Evolutionary conservation across 2,329 filamentous ascomycete species (phyloP), one percentile per base, ranked within the genome.

Genomic region (Parastagonospora avenae): DNA sequence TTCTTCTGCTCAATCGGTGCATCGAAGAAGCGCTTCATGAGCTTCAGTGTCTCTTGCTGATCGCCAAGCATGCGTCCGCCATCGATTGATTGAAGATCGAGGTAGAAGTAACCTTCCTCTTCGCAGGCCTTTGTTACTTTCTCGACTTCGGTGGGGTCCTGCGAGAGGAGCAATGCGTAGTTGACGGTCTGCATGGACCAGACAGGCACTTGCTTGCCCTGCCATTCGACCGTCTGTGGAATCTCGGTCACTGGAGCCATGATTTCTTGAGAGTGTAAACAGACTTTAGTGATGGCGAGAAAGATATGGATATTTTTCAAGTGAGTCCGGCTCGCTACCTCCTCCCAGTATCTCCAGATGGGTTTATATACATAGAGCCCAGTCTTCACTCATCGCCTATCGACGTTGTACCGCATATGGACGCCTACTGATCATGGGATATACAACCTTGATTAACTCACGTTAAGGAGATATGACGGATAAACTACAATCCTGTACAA

Each of bases 1-100:
- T 83, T 84, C 78, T 84, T 84, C 36, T 72, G 76, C 70, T 83
- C 81, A 12, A 82, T 65, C 0, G 81, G 80, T 0, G 77, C 67
- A 29, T 77, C 77, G 55, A 84, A 84, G 75, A 83, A 84, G 45
- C 78, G 77, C 64, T 82, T 72, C 82, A 84, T 84, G 35, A 83
- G 75, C 54, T 77, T 74, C 28, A 83, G 74, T 2, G 77, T 79
- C 57, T 81, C 76, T 64, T 82, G 74, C 55, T 81, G 76, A 66
- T 84, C 81, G 31, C 77, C 74, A 49, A 83, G 74, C 68, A 82
- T 77, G 40, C 80, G 68, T 52, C 80, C 79, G 55, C 81, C 81
- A 59, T 83, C 81, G 52, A 83, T 80, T 54, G 74, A 75, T 55
- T 78, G 63, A 8, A 84, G 75, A 63, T 84, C 79, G 35, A 84